Base-by-base conservation (phyloP, 176 grass and related monocot genomes). In the Rhynchospora pubera region DNA sequence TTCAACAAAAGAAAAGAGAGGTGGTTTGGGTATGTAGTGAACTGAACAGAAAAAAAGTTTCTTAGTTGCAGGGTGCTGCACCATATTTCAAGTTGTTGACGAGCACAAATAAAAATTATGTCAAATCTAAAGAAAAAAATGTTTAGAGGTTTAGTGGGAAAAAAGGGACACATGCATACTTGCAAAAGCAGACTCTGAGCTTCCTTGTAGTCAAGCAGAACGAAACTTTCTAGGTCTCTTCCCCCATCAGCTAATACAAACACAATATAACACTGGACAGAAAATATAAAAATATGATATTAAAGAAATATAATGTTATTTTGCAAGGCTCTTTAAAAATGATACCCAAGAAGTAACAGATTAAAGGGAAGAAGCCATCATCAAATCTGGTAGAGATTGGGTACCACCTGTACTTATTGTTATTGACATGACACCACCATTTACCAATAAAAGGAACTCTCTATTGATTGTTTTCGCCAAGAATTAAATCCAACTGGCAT, bases 161-260 rank as follows among this genome's bases (percentile, higher is more conserved):
- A 39, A 85, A 81, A 87, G 28, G 22, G 68, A 21, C 4, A 81
- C 26, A 23, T 70, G 71, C 79, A 30, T 89, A 98, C 92, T 87
- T 98, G 95, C 77, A 98, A 53, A 61, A 98, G 62, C 84, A 98
- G 84, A 88, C 95, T 94, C 22, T 75, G 79, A 68, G 82, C 90
- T 79, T 98, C 95, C 73, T 91, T 82, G 34, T 91, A 94, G 58
- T 94, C 85, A 32, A 85, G 65, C 19, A 98, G 77, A 87, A 87
- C 68, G 63, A 88, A 94, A 14, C 89, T 91, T 89, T 98, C 92
- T 44, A 98, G 92, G 67, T 98, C 95, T 84, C 46, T 93, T 24
- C 95, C 95, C 34, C 95, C 95, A 89, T 98, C 90, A 64, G 95
- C 92, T 83, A 93, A 85, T 43, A 93, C 90, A 79, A 98, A 98